A percentile compares a stretch with the other conserved stretches of the same genome.
phyloP scores from a whole-genome alignment of 805 yeast genomes.

The Candida sakaeoensis region DNA sequence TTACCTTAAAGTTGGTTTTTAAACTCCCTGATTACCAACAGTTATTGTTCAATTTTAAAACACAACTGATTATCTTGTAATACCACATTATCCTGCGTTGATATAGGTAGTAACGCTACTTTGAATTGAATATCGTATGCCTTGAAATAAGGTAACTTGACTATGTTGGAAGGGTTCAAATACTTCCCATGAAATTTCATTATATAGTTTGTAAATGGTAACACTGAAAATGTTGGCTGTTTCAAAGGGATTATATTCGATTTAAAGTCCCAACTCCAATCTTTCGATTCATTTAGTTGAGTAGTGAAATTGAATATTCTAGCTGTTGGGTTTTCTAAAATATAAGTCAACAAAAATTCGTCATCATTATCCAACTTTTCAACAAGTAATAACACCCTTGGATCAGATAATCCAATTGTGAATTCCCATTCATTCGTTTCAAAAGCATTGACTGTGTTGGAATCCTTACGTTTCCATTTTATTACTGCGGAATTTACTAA shows the following conservation, averaged over 20 bases:
- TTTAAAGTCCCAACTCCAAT: conserved; percentile 23
- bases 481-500: conserved; percentile 22
- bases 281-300: conserved; percentile 30
- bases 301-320: conserved; percentile 62
- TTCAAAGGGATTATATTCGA: conserved; percentile 27
- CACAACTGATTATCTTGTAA: conserved; percentile 13
- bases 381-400: conserved; percentile 64
- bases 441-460: conserved; percentile 22
- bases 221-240: conserved; percentile 43
- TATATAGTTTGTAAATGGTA: conserved; percentile 56
- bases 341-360: conserved; percentile 34
- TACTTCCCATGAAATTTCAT: conserved; percentile 29
- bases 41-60: not conserved
- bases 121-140: conserved; percentile 69
- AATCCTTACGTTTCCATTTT: conserved; percentile 29
- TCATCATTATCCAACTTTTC: conserved; percentile 19
- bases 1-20: too few species aligned
- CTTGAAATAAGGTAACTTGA: conserved; percentile 55
- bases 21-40: too few species aligned
- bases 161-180: not conserved
- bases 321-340: conserved; percentile 73
- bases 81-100: conserved; percentile 19
- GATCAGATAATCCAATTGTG: conserved; percentile 62
- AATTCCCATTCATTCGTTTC: conserved; percentile 46
- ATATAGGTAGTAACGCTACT: conserved; percentile 49